Evolutionary conservation across 2,329 filamentous ascomycete genomes (phyloP), one percentile per base, ranked within the genome.

Genomic region (Diaporthe citrichinensis): DNA sequence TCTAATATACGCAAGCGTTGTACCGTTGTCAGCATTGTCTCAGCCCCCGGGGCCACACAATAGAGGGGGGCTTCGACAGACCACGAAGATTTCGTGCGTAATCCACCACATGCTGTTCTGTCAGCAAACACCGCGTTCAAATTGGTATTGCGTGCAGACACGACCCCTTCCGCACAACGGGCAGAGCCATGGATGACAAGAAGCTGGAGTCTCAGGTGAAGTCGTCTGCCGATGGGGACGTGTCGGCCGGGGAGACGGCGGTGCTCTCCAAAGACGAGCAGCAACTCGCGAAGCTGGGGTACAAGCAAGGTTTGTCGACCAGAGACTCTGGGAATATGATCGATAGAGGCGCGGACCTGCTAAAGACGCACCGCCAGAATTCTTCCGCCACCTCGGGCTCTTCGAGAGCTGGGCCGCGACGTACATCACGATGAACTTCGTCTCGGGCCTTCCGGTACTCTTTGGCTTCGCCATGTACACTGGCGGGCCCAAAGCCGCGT

Each of bases 401-500:
- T 85, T 85, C 75, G 83, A 85, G 76, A 83, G 81, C 65, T 84
- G 81, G 81, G 81, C 82, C 14, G 80, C 83, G 10, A 84, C 83
- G 3, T 84, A 84, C 57, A 81, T 81, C 62, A 78, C 79, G 3
- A 85, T 85, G 83, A 85, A 85, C 77, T 83, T 84, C 74, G 80
- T 83, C 39, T 76, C 74, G 23, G 74, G 74, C 55, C 84, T 85
- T 25, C 83, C 83, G 10, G 83, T 85, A 5, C 78, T 85, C 0
- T 85, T 85, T 53, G 83, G 83, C 14, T 85, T 78, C 73, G 79
- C 83, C 25, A 85, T 85, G 83, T 83, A 84, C 67, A 84, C 82
- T 4, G 84, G 84, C 1, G 84, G 84, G 4, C 83, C 84, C 1
- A 78, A 81, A 67, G 79, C 83, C 41, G 84, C 84, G 2, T 84